Percentiles rank a stretch among this genome's conserved stretches.
These are phyloP conservation scores for Talaromyces sp. DNA, from an alignment of 2,329 filamentous ascomycete genomes.

Conservation along the genomic window DNA sequence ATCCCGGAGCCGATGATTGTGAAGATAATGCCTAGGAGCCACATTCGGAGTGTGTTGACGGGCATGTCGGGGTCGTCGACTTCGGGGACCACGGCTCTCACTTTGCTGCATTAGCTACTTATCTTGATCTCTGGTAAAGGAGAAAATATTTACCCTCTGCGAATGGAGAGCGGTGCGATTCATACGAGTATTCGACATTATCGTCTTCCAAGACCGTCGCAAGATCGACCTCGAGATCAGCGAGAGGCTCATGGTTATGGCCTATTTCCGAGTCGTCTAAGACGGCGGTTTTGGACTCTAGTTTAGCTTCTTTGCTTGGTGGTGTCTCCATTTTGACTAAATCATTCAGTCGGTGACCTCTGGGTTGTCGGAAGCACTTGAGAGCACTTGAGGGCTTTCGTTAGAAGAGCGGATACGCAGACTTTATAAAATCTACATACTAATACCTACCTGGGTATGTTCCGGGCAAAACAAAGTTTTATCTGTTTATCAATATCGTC, in stretches of 20 bases:
- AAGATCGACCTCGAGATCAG: slow-evolving; percentile 20
- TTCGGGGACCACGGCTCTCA: slow-evolving; percentile 29
- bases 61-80: slow-evolving; percentile 31
- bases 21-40: slow-evolving; percentile 48
- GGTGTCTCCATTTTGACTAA: not conserved
- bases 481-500: not conserved
- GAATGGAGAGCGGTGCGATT: slow-evolving; percentile 32
- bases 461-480: not conserved
- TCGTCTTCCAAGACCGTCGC: slow-evolving; percentile 17
- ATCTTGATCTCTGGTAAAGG: not conserved
- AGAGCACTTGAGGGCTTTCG: no score
- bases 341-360: no score
- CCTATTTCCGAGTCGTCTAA: slow-evolving; percentile 7
- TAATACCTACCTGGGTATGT: not conserved
- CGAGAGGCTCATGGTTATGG: slow-evolving; percentile 15
- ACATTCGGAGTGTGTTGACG: slow-evolving; percentile 37
- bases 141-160: slow-evolving; percentile 21
- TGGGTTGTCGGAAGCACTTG: no score
- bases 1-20: slow-evolving; percentile 47
- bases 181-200: slow-evolving; percentile 21
- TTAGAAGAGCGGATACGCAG: no score
- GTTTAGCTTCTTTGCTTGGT: slow-evolving; percentile 3
- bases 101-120: slow-evolving; percentile 9
- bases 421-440: not conserved
- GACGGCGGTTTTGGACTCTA: slow-evolving; percentile 12